These are phyloP conservation scores for Fragaria vesca DNA, from an alignment of 306 rosid genomes.

Conservation along the genomic window DNA sequence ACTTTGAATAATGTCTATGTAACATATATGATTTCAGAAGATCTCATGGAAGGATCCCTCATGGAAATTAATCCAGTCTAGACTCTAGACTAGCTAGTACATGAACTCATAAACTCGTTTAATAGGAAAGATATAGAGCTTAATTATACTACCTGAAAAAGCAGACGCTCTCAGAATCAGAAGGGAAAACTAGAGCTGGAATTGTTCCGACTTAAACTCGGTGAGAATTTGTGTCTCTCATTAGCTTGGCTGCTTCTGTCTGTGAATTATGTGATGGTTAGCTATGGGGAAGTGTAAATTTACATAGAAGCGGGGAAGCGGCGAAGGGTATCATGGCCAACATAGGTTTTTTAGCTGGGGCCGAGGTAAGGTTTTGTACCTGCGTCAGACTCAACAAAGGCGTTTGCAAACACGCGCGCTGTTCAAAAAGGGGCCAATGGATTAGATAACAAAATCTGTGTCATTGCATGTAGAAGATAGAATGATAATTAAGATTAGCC, in stretches of 20 bases:
- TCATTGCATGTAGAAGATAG: neutral
- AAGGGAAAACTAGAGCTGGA: neutral
- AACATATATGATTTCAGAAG: neutral
- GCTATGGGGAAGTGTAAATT: neutral
- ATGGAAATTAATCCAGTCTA: neutral
- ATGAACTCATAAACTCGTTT: neutral
- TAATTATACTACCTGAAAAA: neutral
- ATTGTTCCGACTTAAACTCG: neutral
- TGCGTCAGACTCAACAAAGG: neutral
- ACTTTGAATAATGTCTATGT: neutral
- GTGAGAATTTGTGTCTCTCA: neutral
- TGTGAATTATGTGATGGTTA: neutral
- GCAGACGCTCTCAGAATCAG: neutral
- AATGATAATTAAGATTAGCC: neutral
- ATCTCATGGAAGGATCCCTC: neutral
- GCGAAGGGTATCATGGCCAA: neutral
- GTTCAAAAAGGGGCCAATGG: neutral
- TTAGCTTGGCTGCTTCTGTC: neutral
- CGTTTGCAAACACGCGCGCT: neutral
- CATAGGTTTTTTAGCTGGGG: neutral
- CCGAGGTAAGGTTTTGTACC: neutral
- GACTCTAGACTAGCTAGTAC: neutral
- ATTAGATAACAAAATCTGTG: neutral
- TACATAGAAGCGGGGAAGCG: neutral
- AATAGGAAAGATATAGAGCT: neutral